A percentile compares a stretch with the other conserved stretches of the same genome.
phyloP scores from a whole-genome alignment of 1,284 basidiomycete species.

The Singerocomus inundabilis region DNA sequence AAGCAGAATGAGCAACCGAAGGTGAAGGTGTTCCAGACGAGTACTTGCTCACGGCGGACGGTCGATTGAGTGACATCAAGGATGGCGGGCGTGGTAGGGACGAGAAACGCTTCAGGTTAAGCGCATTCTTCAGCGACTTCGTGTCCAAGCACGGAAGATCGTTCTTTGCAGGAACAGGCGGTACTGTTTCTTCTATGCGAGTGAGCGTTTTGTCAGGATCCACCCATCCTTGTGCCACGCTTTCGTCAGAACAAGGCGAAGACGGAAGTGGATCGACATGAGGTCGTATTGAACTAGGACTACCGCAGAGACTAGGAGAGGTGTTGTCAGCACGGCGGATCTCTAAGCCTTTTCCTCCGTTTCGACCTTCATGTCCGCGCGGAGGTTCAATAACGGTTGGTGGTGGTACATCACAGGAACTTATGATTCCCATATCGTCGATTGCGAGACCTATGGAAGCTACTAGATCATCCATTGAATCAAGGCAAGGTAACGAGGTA shows the following conservation, averaged over 20 bases:
- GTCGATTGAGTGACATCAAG: slow-evolving; percentile 34
- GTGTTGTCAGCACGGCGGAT: slow-evolving; percentile 32
- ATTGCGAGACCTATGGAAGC: slow-evolving; percentile 36
- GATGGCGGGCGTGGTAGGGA: slow-evolving; percentile 61
- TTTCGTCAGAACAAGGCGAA: slow-evolving; percentile 27
- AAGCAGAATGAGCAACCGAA: slow-evolving; percentile 20
- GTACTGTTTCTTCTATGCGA: slow-evolving; percentile 22
- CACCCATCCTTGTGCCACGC: slow-evolving; percentile 10
- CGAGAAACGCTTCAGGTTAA: slow-evolving; percentile 54
- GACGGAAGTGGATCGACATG: slow-evolving; percentile 9
- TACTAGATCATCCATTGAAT: slow-evolving; percentile 37
- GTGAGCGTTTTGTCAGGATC: slow-evolving; percentile 23
- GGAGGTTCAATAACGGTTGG: slow-evolving; percentile 41
- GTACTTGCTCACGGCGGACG: slow-evolving; percentile 25
- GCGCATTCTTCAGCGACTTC: slow-evolving; percentile 29
- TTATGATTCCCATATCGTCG: slow-evolving; percentile 38
- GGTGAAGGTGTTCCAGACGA: slow-evolving; percentile 45
- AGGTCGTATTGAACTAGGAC: slow-evolving; percentile 15
- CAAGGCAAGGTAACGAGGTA: slow-evolving; percentile 21
- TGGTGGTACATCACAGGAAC: slow-evolving; percentile 34
- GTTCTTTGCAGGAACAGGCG: slow-evolving; percentile 34
- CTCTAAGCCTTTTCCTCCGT: slow-evolving; percentile 27
- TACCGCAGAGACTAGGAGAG: slow-evolving; percentile 4
- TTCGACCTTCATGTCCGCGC: slow-evolving; percentile 29
- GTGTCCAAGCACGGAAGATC: slow-evolving; percentile 23